Conservation (phyloP, 164 flowering plant species). For the Umbilicus rupestris region DNA sequence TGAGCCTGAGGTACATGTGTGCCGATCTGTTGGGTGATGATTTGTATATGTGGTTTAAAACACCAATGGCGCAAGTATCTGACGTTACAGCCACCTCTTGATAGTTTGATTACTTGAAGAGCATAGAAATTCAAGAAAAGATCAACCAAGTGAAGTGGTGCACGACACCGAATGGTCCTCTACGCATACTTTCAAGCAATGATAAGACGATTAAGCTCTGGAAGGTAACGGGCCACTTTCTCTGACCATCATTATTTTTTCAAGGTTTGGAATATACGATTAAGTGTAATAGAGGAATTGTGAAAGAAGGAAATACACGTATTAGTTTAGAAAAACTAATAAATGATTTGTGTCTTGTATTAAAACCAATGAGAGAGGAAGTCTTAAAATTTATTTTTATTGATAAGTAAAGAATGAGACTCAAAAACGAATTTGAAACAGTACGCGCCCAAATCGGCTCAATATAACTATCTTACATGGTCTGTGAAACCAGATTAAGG, state of each 20-base stretch:
- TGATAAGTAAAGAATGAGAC: neutral
- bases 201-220: slow-evolving; percentile 72
- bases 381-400: neutral
- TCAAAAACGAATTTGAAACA: neutral
- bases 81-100: slow-evolving; percentile 12
- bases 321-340: neutral
- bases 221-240: slow-evolving; percentile 39
- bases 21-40: neutral
- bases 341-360: neutral
- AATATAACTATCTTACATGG: neutral
- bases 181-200: slow-evolving; percentile 55
- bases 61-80: neutral
- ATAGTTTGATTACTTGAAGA: slow-evolving; percentile 77
- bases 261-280: neutral
- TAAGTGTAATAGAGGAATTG: neutral
- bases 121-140: slow-evolving; percentile 80
- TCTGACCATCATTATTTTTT: neutral
- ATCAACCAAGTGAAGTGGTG: slow-evolving; percentile 68
- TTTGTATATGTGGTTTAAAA: neutral
- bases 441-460: neutral
- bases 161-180: slow-evolving; percentile 34
- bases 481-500: slow-evolving; percentile 48
- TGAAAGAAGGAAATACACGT: neutral
- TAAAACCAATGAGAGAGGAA: neutral
- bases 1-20: slow-evolving; percentile 57